Conservation (phyloP, 1,284 basidiomycete species). For the Grifola frondosa region DNA sequence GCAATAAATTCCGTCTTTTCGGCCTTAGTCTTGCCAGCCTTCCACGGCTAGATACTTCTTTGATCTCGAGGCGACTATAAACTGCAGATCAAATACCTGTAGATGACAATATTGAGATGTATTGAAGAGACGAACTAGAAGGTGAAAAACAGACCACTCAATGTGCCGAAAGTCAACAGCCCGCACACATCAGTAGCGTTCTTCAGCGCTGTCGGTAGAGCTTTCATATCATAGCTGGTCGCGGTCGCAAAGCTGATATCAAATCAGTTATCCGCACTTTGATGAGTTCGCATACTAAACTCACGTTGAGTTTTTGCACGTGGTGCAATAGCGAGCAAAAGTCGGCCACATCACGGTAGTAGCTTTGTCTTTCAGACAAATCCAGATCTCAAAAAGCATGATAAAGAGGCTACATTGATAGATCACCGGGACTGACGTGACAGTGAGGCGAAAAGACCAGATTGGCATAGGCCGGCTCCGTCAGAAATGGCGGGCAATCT, state of each 20-base stretch:
- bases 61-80: neutral
- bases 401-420: neutral
- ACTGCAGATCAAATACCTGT: no score
- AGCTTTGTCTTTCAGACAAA: neutral
- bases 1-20: neutral
- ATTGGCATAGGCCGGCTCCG: constrained; percentile 18
- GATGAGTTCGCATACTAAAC: neutral
- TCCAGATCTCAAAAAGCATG: neutral
- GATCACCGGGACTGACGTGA: constrained; percentile 1
- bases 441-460: constrained; percentile 13
- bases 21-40: neutral
- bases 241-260: no score
- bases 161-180: no score
- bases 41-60: neutral
- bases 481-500: constrained; percentile 12
- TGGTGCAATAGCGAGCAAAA: neutral
- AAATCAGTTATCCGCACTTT: neutral
- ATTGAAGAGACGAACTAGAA: no score
- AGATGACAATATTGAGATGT: no score
- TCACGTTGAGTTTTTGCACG: neutral
- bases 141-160: no score
- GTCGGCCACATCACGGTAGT: neutral
- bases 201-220: no score
- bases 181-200: no score
- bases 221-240: no score